Evolutionary conservation across 179 eudicot species (phyloP).

Genomic region (Beta lomatogona): DNA sequence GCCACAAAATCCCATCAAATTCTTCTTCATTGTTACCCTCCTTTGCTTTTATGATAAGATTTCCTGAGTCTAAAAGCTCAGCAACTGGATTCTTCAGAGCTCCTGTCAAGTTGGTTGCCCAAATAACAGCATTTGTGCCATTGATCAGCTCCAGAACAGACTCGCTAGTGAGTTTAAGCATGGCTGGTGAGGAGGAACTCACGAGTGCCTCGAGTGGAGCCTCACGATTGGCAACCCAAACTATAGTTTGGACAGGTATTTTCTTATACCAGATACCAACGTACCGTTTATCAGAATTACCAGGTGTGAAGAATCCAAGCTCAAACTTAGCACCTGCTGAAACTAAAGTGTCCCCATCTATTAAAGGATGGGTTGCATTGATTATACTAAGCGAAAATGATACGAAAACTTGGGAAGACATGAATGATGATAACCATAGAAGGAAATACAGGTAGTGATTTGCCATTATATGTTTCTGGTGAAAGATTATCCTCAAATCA

Average conservation of each 20-base stretch:
- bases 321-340: slow-evolving; percentile 25
- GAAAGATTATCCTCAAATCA: not conserved
- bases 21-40: not conserved
- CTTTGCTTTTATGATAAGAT: slow-evolving; percentile 18
- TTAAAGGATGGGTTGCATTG: slow-evolving; percentile 5
- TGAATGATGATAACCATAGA: slow-evolving; percentile 2
- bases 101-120: slow-evolving; percentile 16
- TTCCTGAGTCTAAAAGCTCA: slow-evolving; percentile 28
- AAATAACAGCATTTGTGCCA: slow-evolving; percentile 21
- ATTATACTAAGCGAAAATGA: not conserved
- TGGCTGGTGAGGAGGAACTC: not conserved
- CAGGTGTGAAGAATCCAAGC: slow-evolving; percentile 33
- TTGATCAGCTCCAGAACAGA: slow-evolving; percentile 17
- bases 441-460: not conserved
- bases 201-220: slow-evolving; percentile 8
- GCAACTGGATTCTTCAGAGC: slow-evolving; percentile 22
- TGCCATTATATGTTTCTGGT: not conserved
- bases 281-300: slow-evolving; percentile 21
- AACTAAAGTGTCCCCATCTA: slow-evolving; percentile 22
- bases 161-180: slow-evolving; percentile 2
- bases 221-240: slow-evolving; percentile 33
- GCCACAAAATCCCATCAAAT: slow-evolving; percentile 20
- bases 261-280: slow-evolving; percentile 33
- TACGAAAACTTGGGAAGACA: not conserved
- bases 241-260: slow-evolving; percentile 19